Evolutionary conservation across 2,329 filamentous ascomycete species (phyloP).

Genomic region (Pezicula radicicola): DNA sequence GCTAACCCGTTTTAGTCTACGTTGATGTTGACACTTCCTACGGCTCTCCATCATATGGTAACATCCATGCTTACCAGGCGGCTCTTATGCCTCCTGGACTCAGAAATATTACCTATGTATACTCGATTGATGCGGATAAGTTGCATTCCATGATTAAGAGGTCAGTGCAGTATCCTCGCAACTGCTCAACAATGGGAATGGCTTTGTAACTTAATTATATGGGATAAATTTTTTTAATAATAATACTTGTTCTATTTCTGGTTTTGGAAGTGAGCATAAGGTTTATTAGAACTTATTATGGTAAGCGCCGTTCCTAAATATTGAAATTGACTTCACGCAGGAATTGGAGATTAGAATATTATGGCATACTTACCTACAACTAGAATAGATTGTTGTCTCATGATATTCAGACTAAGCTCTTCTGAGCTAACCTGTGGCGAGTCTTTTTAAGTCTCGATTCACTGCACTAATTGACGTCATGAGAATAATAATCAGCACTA

Average conservation of each 20-base stretch:
- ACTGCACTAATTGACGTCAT: not conserved
- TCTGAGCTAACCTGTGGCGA: too few relatives aligned
- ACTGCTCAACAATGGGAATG: slow-evolving; percentile 4
- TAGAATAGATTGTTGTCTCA: too few relatives aligned
- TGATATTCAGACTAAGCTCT: too few relatives aligned
- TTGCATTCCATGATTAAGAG: slow-evolving; percentile 35
- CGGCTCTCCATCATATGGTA: slow-evolving; percentile 36
- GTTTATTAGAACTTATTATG: not conserved
- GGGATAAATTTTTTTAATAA: not conserved
- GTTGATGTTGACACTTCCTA: slow-evolving; percentile 40
- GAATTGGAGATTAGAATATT: too few relatives aligned
- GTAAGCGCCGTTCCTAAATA: not conserved
- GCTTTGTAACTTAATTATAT: not conserved
- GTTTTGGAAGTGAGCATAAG: not conserved
- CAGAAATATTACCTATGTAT: slow-evolving; percentile 37
- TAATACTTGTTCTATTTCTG: not conserved
- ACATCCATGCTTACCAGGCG: slow-evolving; percentile 40
- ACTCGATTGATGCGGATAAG: slow-evolving; percentile 32
- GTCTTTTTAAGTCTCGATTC: not conserved
- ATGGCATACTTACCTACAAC: too few relatives aligned
- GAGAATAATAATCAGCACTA: not conserved
- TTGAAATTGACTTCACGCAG: too few relatives aligned
- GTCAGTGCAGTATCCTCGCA: slow-evolving; percentile 25
- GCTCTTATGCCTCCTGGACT: slow-evolving; percentile 33
- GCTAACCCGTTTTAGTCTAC: slow-evolving; percentile 27